Conservation (phyloP, 257 asterid species). For the Petrea volubilis region DNA sequence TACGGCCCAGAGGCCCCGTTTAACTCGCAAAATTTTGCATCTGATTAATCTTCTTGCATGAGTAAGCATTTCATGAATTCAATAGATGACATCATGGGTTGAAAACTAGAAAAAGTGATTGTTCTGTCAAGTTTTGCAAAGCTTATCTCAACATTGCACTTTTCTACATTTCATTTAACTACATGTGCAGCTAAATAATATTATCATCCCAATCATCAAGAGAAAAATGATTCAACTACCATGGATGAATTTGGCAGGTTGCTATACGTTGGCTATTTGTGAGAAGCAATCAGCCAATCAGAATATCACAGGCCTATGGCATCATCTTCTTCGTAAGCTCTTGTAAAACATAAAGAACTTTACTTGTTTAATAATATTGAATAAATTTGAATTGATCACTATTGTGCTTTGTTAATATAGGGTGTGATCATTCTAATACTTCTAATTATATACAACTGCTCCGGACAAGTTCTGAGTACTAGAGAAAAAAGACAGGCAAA, state of each 20-base stretch:
- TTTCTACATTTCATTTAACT: no score
- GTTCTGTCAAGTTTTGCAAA: no score
- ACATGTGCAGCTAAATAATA: no score
- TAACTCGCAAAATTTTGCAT: no score
- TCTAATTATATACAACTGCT: conserved; percentile 88
- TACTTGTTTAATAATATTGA: no score
- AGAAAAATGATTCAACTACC: conserved; percentile 9
- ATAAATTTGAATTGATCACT: no score
- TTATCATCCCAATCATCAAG: conserved; percentile 1
- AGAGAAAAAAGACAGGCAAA: conserved; percentile 80
- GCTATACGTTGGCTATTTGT: conserved; percentile 83
- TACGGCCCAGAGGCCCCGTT: not conserved
- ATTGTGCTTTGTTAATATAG: conserved; percentile 37
- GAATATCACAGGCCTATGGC: conserved; percentile 92
- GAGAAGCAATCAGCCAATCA: conserved; percentile 63
- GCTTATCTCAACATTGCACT: no score
- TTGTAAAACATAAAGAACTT: not conserved
- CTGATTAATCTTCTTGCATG: no score
- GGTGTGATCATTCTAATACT: conserved; percentile 76
- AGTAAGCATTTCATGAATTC: no score
- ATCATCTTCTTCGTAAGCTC: conserved; percentile 82
- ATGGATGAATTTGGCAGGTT: conserved; percentile 54
- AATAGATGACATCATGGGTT: no score
- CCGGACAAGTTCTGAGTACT: conserved; percentile 85
- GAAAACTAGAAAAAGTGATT: no score